Evolutionary conservation across 352 stramenopile genomes (phyloP).

Genomic region (Phytophthora megakarya): DNA sequence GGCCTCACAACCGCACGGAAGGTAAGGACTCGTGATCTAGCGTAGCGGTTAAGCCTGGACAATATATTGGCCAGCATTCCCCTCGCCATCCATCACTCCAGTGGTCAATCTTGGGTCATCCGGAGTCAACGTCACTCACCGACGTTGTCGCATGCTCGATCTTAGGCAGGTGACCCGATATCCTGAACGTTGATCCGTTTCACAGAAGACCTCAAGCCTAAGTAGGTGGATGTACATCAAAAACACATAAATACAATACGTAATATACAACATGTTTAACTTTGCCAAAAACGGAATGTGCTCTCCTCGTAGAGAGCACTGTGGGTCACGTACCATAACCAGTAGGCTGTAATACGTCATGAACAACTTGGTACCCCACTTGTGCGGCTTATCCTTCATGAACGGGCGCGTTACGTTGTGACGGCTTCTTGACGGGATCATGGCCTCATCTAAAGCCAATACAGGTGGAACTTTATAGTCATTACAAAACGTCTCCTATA

Average conservation of each 20-base stretch:
- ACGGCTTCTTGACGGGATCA: constrained; percentile 6
- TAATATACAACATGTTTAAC: constrained; percentile 13
- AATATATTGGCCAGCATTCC: too few species aligned
- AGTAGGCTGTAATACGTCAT: constrained; percentile 19
- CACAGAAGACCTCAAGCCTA: constrained; percentile 15
- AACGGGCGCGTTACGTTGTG: constrained; percentile 6
- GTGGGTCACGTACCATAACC: constrained; percentile 1
- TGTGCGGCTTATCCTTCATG: constrained; percentile 13
- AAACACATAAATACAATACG: neutral
- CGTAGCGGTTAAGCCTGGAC: too few species aligned
- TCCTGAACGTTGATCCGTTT: constrained; percentile 1
- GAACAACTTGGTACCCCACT: constrained; percentile 21
- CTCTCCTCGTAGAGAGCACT: neutral
- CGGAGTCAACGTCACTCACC: too few species aligned
- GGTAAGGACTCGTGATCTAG: too few species aligned
- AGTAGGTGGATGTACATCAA: neutral
- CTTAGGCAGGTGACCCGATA: too few species aligned
- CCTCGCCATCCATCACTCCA: too few species aligned
- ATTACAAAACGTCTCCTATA: neutral
- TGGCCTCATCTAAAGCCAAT: constrained; percentile 14
- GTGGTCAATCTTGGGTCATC: too few species aligned
- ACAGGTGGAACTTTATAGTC: neutral
- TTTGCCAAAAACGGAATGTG: constrained; percentile 3
- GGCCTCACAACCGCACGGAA: too few species aligned
- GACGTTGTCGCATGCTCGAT: too few species aligned